Conservation (phyloP, 371 early-diverging fungal genomes). For the Syncephalastrum monosporum region DNA sequence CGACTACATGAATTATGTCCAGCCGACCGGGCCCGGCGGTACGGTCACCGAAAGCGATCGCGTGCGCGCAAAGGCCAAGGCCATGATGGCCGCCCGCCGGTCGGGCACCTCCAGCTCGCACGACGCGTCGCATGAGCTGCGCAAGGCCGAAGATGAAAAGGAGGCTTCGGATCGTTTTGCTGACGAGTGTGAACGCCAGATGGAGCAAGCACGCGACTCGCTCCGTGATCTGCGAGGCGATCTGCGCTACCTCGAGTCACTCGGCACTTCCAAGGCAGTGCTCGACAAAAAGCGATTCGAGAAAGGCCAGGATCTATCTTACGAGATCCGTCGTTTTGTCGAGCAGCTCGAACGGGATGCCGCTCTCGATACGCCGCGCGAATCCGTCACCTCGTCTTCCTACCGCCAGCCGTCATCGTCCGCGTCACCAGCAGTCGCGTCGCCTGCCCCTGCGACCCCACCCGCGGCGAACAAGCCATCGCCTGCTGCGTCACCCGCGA, state of each 20-base stretch:
- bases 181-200: slow-evolving; percentile 41
- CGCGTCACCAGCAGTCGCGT: slow-evolving; percentile 2
- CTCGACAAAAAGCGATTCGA: slow-evolving; percentile 46
- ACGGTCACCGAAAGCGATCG: slow-evolving; percentile 58
- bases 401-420: slow-evolving; percentile 2
- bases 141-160: slow-evolving; percentile 48
- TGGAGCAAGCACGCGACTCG: slow-evolving; percentile 40
- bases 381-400: neutral
- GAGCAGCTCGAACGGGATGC: slow-evolving; percentile 37
- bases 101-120: slow-evolving; percentile 27
- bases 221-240: slow-evolving; percentile 42
- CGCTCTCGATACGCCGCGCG: neutral
- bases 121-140: slow-evolving; percentile 31
- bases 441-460: slow-evolving; percentile 9
- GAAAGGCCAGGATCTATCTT: slow-evolving; percentile 42
- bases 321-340: slow-evolving; percentile 45
- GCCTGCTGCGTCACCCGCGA: slow-evolving; percentile 17
- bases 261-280: slow-evolving; percentile 24
- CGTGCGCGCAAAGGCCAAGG: slow-evolving; percentile 66
- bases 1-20: slow-evolving; percentile 42
- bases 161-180: slow-evolving; percentile 36
- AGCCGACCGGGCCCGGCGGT: slow-evolving; percentile 63
- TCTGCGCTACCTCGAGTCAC: slow-evolving; percentile 30
- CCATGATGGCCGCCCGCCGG: slow-evolving; percentile 64
- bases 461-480: slow-evolving; percentile 10